phyloP scores from a whole-genome alignment of 768 basidiomycete genomes.

The Tylopilus sp. region DNA sequence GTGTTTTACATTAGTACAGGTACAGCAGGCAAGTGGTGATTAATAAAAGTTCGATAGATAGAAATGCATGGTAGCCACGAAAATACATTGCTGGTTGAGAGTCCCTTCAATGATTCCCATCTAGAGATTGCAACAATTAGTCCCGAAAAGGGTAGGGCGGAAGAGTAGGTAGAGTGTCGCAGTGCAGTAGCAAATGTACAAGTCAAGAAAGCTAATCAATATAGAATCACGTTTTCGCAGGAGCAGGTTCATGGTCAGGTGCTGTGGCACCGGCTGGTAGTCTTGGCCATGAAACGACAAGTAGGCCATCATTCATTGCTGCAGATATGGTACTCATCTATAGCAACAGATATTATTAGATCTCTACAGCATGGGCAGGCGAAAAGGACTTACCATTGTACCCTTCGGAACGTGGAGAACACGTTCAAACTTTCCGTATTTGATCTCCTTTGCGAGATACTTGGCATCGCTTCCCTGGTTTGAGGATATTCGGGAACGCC shows the following conservation, averaged over 20 bases:
- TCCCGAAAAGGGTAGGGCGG: background rate
- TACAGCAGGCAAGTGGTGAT: background rate
- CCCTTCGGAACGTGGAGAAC: slow-evolving; percentile 35
- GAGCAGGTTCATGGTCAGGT: slow-evolving; percentile 1
- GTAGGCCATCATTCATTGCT: slow-evolving; percentile 36
- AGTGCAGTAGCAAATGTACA: background rate
- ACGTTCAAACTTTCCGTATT: slow-evolving; percentile 38
- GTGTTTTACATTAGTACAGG: background rate
- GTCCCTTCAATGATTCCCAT: background rate
- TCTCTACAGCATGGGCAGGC: slow-evolving; percentile 1
- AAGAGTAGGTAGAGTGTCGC: slow-evolving; percentile 8
- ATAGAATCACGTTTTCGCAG: background rate
- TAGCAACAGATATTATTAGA: background rate
- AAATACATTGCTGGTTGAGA: background rate
- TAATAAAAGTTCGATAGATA: background rate
- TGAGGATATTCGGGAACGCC: slow-evolving; percentile 16
- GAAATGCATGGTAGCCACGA: background rate
- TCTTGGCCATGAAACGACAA: slow-evolving; percentile 39
- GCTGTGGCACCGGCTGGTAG: slow-evolving; percentile 15
- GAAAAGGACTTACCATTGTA: slow-evolving; percentile 29
- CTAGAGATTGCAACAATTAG: slow-evolving; percentile 9
- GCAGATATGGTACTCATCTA: slow-evolving; percentile 40
- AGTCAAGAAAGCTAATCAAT: background rate
- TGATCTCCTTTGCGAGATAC: slow-evolving; percentile 36
- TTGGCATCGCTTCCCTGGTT: slow-evolving; percentile 15